Percentiles rank a stretch among this genome's conserved stretches.
phyloP scores from a whole-genome alignment of 2,329 filamentous ascomycete genomes.

The Trichoderma aggressivum region DNA sequence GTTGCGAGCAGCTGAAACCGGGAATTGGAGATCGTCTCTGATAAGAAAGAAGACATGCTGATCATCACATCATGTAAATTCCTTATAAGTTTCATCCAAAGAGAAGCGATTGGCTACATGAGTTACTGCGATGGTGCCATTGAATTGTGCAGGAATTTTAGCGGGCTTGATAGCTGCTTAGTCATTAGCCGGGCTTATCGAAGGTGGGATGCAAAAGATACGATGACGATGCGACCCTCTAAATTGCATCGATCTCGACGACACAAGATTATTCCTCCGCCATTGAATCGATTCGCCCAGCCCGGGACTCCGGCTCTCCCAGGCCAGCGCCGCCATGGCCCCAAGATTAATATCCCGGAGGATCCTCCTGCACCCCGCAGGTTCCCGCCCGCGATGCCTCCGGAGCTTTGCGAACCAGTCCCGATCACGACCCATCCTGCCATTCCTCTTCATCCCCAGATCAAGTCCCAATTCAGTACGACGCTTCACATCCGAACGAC shows the following conservation, averaged over 20 bases:
- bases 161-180: background rate
- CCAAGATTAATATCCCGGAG: slow-evolving; percentile 38
- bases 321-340: slow-evolving; percentile 34
- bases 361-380: slow-evolving; percentile 24
- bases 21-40: slow-evolving; percentile 43
- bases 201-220: background rate
- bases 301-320: slow-evolving; percentile 17
- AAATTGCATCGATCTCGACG: background rate
- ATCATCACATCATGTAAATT: slow-evolving; percentile 20
- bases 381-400: slow-evolving; percentile 23
- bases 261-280: background rate
- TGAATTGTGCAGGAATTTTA: background rate
- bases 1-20: slow-evolving; percentile 66
- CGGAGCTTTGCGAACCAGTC: slow-evolving; percentile 30
- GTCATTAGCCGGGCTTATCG: background rate
- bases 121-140: background rate
- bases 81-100: background rate
- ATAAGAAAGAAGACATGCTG: slow-evolving; percentile 44
- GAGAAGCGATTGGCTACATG: background rate
- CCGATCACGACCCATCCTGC: slow-evolving; percentile 37
- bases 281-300: background rate
- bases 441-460: slow-evolving; percentile 48
- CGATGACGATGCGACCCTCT: background rate
- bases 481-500: slow-evolving; percentile 75
- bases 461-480: slow-evolving; percentile 58